Evolutionary conservation across 495 filamentous ascomycete genomes (phyloP), one percentile per base, ranked within the genome.

Genomic region (Penicillium psychrofluorescens): DNA sequence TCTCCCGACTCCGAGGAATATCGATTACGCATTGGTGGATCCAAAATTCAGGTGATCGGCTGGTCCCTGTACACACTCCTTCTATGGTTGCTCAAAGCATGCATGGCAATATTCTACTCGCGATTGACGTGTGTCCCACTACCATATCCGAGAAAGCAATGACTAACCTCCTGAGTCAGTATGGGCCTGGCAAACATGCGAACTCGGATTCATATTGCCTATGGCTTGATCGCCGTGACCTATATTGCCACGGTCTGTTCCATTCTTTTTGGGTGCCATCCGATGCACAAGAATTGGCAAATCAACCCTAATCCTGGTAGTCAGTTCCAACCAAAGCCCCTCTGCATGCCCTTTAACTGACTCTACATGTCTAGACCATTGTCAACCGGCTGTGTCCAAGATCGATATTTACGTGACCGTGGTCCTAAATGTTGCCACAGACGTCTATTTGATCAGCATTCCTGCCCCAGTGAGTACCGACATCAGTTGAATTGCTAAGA

Each of bases 41-140:
- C 74, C 11, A 81, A 80, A 49, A 68, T 68, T 1, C 76, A 84
- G 44, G 66, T 83, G 13, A 29, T 56, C 50, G 76, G 78, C 1
- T 81, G 79, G 78, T 75, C 72, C 9, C 49, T 74, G 1, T 83
- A 82, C 42, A 76, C 72, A 0, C 63, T 74, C 11, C 46, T 80
- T 12, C 50, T 84, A 8, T 84, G 78, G 77, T 49, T 66, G 29
- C 40, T 84, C 44, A 84, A 84, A 54, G 59, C 73, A 0, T 74
- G 76, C 53, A 73, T 82, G 68, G 69, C 71, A 28, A 58, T 74
- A 14, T 82, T 83, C 46, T 84, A 79, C 47, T 67, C 72, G n/a
- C 66, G 79, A 44, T 64, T 84, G 30, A 83, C 77, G 77, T 78
- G 60, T 4, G 22, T 22, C 4, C 22, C 22, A 22, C 22, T 22